Percentiles rank a stretch among this genome's conserved stretches.
Conservation (phyloP, 139 green algal species). For the Auxenochlorella pyrenoidosa region DNA sequence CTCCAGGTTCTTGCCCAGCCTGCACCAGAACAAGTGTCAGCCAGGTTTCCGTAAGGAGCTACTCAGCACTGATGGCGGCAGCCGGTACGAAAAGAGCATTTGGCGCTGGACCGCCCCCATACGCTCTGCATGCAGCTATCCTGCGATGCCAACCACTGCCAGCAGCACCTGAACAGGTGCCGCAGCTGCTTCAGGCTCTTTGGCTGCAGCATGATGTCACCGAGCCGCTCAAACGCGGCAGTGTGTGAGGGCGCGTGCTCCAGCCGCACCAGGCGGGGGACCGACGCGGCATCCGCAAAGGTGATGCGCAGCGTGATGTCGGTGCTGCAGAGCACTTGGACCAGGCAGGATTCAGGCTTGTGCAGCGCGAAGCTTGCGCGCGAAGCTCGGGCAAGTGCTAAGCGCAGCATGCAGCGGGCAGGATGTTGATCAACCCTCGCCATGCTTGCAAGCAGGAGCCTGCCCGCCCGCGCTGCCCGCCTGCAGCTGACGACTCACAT, state of each 20-base stretch:
- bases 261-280: conserved; percentile 42
- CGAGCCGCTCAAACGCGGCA: conserved; percentile 48
- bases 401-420: not conserved
- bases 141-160: not conserved
- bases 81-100: not conserved
- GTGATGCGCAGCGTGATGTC: conserved; percentile 53
- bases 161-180: conserved; percentile 48
- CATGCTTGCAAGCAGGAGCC: not conserved
- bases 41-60: not conserved
- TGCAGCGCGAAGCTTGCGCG: too few species aligned
- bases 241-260: conserved; percentile 39
- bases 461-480: not conserved
- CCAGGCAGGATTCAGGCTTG: not conserved
- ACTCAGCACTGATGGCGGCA: not conserved
- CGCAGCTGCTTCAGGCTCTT: conserved; percentile 46
- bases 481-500: not conserved
- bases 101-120: too few species aligned
- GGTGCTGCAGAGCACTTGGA: not conserved
- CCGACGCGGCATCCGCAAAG: conserved; percentile 34
- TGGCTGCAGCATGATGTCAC: conserved; percentile 41
- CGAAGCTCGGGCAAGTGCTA: too few species aligned
- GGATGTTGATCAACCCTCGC: not conserved
- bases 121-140: too few species aligned
- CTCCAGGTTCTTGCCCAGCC: conserved; percentile 36
- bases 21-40: not conserved